Percentiles rank a stretch among this genome's conserved stretches.
Evolutionary conservation across 1,284 basidiomycete species (phyloP).

Genomic region (Flammula alnicola): DNA sequence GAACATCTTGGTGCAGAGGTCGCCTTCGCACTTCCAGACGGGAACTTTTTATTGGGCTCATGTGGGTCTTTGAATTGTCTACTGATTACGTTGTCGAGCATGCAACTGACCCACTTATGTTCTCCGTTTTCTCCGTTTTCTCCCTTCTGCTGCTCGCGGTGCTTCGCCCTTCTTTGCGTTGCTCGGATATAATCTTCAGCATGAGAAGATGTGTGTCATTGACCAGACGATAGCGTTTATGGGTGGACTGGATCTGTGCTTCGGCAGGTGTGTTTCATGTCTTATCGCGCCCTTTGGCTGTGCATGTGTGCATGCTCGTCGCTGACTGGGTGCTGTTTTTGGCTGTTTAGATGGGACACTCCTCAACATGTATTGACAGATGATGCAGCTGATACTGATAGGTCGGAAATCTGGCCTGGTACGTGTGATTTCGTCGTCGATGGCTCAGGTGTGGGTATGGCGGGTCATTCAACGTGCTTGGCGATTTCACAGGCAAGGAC

Average conservation of each 20-base stretch:
- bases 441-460: neutral
- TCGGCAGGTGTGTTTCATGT: slow-evolving; percentile 63
- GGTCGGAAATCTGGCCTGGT: slow-evolving; percentile 86
- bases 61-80: slow-evolving; percentile 49
- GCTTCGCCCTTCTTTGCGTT: neutral
- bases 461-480: neutral
- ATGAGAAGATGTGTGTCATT: slow-evolving; percentile 98
- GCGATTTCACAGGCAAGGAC: slow-evolving; percentile 69
- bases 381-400: slow-evolving; percentile 72
- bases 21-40: slow-evolving; percentile 96
- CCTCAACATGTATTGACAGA: slow-evolving; percentile 92
- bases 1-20: slow-evolving; percentile 96
- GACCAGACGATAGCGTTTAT: slow-evolving; percentile 98
- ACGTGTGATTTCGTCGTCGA: slow-evolving; percentile 22
- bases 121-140: slow-evolving; percentile 11
- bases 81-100: neutral
- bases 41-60: slow-evolving; percentile 99
- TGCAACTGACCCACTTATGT: slow-evolving; percentile 5
- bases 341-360: slow-evolving; percentile 83
- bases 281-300: neutral
- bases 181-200: slow-evolving; percentile 50
- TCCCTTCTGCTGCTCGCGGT: neutral
- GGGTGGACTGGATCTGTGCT: slow-evolving; percentile 96
- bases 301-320: neutral
- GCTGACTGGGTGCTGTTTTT: slow-evolving; percentile 1